Percentiles rank a stretch among this genome's conserved stretches.
Conservation (phyloP, 2,329 filamentous ascomycete genomes). For the Colletotrichum magnum region DNA sequence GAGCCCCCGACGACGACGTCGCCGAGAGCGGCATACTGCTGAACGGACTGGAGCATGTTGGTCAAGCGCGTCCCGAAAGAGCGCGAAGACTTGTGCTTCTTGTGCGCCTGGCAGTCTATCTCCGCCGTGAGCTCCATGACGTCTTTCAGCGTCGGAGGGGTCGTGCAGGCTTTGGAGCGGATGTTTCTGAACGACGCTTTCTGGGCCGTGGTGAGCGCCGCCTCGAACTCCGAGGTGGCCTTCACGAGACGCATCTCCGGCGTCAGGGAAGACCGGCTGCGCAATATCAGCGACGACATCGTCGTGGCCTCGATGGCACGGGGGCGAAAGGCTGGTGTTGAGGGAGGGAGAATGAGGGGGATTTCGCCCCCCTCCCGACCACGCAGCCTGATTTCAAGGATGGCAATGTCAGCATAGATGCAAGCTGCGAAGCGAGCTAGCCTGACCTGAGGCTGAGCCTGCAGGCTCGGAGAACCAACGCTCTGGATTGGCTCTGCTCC, state of each 20-base stretch:
- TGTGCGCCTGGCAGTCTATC: conserved; percentile 46
- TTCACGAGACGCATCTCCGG: conserved; percentile 56
- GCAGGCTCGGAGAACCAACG: too few relatives aligned
- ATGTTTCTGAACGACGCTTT: conserved; percentile 48
- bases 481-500: too few relatives aligned
- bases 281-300: background rate
- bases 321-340: background rate
- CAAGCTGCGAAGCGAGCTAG: too few relatives aligned
- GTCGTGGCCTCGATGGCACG: background rate
- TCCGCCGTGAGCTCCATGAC: conserved; percentile 58
- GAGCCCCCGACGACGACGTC: conserved; percentile 54
- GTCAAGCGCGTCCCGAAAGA: conserved; percentile 58
- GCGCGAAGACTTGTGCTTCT: conserved; percentile 42
- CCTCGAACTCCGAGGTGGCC: conserved; percentile 57
- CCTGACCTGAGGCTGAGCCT: too few relatives aligned
- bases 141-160: conserved; percentile 50
- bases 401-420: too few relatives aligned
- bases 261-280: conserved; percentile 42
- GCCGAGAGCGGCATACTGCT: conserved; percentile 60
- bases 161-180: conserved; percentile 40
- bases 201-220: conserved; percentile 51
- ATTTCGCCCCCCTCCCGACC: background rate
- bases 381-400: background rate
- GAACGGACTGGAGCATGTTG: conserved; percentile 55
- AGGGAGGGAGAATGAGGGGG: background rate